Evolutionary conservation across 441 rosid genomes (phyloP).

Genomic region (Pelargonium myrrhifolium): DNA sequence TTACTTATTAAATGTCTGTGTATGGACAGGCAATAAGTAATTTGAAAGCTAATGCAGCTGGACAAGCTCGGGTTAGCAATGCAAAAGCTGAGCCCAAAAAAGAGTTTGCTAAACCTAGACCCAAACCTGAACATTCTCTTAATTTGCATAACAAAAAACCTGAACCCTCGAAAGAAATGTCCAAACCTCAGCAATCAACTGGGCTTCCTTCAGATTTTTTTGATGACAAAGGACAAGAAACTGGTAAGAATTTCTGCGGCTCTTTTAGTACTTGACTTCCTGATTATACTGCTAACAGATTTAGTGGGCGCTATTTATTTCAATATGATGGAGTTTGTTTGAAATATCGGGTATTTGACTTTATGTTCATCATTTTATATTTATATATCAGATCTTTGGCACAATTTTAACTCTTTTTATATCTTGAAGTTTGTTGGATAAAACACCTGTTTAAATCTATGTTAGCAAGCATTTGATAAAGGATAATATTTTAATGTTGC

Average conservation of each 20-base stretch:
- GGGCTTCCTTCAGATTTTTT: slow-evolving; percentile 58
- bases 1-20: slow-evolving; percentile 17
- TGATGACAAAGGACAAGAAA: slow-evolving; percentile 34
- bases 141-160: slow-evolving; percentile 20
- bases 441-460: neutral
- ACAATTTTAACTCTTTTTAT: neutral
- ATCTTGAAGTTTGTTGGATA: neutral
- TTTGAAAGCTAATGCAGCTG: slow-evolving; percentile 61
- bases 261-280: slow-evolving; percentile 1
- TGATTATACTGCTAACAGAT: neutral
- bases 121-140: slow-evolving; percentile 20
- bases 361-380: neutral
- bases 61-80: slow-evolving; percentile 19
- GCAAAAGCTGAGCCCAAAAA: slow-evolving; percentile 14
- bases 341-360: neutral
- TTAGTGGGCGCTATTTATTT: neutral
- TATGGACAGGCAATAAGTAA: slow-evolving; percentile 52
- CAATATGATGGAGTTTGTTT: neutral
- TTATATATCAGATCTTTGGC: too few species aligned
- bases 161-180: slow-evolving; percentile 26
- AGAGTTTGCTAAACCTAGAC: slow-evolving; percentile 10
- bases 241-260: slow-evolving; percentile 33
- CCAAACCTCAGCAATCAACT: slow-evolving; percentile 37
- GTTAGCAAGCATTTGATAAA: neutral
- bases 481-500: neutral